A percentile compares a stretch with the other conserved stretches of the same genome.
These are phyloP conservation scores for Chamaecyparis obtusa DNA, from an alignment of 75 land plant species.

Conservation along the genomic window DNA sequence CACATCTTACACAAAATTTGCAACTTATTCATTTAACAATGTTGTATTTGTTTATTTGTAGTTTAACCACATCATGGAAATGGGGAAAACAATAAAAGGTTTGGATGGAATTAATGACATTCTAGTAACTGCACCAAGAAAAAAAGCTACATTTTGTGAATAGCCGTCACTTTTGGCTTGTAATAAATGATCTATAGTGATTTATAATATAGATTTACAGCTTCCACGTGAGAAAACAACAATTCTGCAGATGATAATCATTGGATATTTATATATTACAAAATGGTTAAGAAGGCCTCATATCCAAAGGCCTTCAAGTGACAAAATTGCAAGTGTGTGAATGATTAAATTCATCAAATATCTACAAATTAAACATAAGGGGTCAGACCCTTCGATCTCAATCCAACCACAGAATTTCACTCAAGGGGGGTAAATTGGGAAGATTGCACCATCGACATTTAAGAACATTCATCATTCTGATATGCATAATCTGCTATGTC, in stretches of 20 bases:
- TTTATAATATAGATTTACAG: neutral
- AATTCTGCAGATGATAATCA: neutral
- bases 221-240: neutral
- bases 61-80: neutral
- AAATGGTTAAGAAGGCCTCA: neutral
- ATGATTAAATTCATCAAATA: neutral
- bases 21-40: neutral
- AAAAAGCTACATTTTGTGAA: neutral
- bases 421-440: neutral
- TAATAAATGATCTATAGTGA: neutral
- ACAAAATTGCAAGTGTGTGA: neutral
- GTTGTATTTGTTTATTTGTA: neutral
- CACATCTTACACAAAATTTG: neutral
- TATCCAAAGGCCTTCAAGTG: neutral
- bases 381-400: neutral
- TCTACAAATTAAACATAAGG: neutral
- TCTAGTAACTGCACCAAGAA: neutral
- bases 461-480: neutral
- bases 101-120: neutral
- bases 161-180: neutral
- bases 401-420: neutral
- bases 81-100: neutral
- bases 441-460: neutral
- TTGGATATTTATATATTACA: neutral
- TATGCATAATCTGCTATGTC: neutral